phyloP scores from a whole-genome alignment of 345 rosid species.

The Eutrema japonicum region DNA sequence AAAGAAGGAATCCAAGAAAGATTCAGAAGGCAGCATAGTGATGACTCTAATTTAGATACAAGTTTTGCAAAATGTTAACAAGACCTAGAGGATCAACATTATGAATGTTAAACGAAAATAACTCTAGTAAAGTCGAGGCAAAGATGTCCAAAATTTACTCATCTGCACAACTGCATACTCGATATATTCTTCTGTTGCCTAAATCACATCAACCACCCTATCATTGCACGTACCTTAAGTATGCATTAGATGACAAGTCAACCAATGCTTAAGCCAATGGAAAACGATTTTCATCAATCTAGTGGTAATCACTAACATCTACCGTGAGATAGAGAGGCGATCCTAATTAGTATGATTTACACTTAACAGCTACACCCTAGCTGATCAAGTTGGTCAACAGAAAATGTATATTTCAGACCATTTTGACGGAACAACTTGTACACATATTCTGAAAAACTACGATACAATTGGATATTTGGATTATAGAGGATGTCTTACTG shows the following conservation, averaged over 20 bases:
- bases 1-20: slow-evolving; percentile 6
- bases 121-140: slow-evolving; percentile 8
- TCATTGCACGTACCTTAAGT: slow-evolving; percentile 12
- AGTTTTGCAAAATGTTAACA: slow-evolving; percentile 32
- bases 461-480: not conserved
- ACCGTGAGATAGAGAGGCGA: slow-evolving; percentile 7
- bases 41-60: slow-evolving; percentile 26
- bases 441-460: not conserved
- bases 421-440: not conserved
- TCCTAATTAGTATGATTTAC: slow-evolving; percentile 2
- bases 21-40: slow-evolving; percentile 17
- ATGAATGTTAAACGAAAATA: slow-evolving; percentile 13
- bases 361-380: slow-evolving; percentile 6
- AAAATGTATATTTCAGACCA: slow-evolving; percentile 1
- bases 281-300: slow-evolving; percentile 16
- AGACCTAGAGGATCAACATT: not conserved
- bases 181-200: not conserved
- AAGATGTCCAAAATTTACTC: slow-evolving; percentile 15
- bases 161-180: slow-evolving; percentile 15
- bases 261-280: not conserved
- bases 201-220: slow-evolving; percentile 6
- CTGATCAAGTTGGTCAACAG: not conserved
- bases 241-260: slow-evolving; percentile 24
- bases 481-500: not conserved
- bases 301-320: slow-evolving; percentile 5